Evolutionary conservation across 257 asterid species (phyloP).

Genomic region (Primulina huaijiensis): DNA sequence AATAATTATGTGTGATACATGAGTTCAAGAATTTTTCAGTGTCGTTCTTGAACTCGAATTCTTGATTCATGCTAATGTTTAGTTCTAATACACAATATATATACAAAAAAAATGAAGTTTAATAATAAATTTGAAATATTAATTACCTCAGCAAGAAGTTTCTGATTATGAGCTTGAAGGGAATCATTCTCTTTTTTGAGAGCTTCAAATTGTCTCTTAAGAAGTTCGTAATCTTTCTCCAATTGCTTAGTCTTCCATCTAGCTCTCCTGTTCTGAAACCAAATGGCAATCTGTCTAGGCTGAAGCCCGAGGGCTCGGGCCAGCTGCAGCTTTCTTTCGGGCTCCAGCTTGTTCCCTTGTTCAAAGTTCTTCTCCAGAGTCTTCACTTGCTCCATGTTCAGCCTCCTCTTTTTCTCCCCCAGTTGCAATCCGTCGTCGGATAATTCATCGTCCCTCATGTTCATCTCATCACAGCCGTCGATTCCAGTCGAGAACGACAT

Average conservation of each 20-base stretch:
- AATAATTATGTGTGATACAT: no score
- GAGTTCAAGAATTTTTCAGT: no score
- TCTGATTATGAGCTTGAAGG: constrained; percentile 47
- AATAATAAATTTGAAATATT: not conserved
- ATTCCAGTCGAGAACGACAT: constrained; percentile 33
- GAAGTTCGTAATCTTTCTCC: constrained; percentile 53
- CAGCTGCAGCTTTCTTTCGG: constrained; percentile 60
- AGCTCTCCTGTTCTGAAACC: constrained; percentile 66
- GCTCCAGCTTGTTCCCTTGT: constrained; percentile 54
- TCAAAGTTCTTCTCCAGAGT: constrained; percentile 53
- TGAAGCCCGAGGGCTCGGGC: constrained; percentile 64
- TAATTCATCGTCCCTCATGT: constrained; percentile 39
- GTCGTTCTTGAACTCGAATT: no score
- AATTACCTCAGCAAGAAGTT: constrained; percentile 52
- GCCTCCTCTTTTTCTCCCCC: constrained; percentile 62
- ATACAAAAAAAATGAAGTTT: no score
- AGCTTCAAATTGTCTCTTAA: constrained; percentile 52
- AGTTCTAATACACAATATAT: no score
- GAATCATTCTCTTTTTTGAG: constrained; percentile 46
- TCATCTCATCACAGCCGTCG: constrained; percentile 33
- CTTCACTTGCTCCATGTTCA: constrained; percentile 53
- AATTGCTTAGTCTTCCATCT: constrained; percentile 62
- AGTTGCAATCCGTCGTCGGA: constrained; percentile 55
- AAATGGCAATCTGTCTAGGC: constrained; percentile 61
- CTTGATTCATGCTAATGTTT: no score